phyloP scores from a whole-genome alignment of 257 asterid genomes.

The Solanum virginianum region DNA sequence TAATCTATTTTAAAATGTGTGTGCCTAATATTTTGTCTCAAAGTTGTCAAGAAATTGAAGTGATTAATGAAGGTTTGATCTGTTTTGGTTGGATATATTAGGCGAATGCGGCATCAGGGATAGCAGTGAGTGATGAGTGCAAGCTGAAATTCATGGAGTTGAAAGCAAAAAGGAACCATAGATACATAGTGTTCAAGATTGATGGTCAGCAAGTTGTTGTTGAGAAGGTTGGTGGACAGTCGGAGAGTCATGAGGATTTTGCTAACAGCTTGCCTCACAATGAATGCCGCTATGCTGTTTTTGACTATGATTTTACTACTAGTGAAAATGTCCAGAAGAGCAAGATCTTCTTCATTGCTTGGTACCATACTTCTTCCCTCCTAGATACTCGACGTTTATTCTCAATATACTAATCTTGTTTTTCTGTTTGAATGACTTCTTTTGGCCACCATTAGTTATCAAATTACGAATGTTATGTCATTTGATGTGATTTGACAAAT shows the following conservation, averaged over 20 bases:
- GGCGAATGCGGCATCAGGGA: conserved; percentile 66
- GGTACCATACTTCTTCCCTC: conserved; percentile 9
- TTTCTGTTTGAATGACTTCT: not conserved
- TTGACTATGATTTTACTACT: conserved; percentile 54
- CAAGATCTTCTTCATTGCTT: conserved; percentile 63
- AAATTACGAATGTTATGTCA: not conserved
- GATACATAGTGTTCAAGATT: conserved; percentile 48
- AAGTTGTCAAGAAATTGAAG: not conserved
- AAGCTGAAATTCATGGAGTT: conserved; percentile 58
- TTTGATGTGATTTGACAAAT: not conserved
- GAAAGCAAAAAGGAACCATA: conserved; percentile 46
- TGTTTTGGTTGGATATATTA: not conserved
- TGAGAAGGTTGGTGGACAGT: conserved; percentile 37
- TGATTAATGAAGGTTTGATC: not conserved
- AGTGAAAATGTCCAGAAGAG: conserved; percentile 57
- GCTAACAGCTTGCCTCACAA: conserved; percentile 31
- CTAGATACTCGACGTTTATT: too few relatives aligned
- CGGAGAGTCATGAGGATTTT: conserved; percentile 41
- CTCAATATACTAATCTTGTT: not conserved
- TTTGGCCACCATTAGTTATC: not conserved
- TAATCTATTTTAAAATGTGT: not conserved
- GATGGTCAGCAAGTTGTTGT: conserved; percentile 44
- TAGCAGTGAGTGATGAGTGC: conserved; percentile 62
- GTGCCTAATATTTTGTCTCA: not conserved
- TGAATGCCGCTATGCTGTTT: conserved; percentile 65